Conservation (phyloP, 2,329 filamentous ascomycete genomes). For the Botryotinia narcissicola region DNA sequence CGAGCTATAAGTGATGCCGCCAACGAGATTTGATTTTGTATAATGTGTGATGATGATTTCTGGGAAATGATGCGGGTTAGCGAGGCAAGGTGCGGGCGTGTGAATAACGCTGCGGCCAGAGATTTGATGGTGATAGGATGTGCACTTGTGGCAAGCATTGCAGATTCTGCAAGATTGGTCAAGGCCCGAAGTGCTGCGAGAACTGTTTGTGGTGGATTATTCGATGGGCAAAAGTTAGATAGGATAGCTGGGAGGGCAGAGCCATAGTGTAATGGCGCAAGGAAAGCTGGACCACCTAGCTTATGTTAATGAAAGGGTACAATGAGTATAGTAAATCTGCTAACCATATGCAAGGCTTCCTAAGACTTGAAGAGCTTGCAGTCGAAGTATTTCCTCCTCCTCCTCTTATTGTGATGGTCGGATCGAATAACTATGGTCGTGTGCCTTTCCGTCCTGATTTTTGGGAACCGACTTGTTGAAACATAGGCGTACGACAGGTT, state of each 20-base stretch:
- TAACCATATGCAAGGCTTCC: conserved; percentile 81
- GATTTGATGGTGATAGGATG: conserved; percentile 48
- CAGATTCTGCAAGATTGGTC: conserved; percentile 66
- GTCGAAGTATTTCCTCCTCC: conserved; percentile 66
- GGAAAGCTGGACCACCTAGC: conserved; percentile 74
- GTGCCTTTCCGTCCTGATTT: conserved; percentile 47
- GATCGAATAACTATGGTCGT: conserved; percentile 44
- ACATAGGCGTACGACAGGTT: conserved; percentile 56
- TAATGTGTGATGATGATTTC: conserved; percentile 48
- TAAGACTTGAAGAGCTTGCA: conserved; percentile 82
- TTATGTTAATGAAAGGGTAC: conserved; percentile 22
- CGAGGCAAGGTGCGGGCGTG: conserved; percentile 56
- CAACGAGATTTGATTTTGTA: conserved; percentile 61
- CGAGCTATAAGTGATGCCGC: conserved; percentile 55
- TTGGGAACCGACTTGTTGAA: conserved; percentile 41
- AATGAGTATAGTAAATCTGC: conserved; percentile 30
- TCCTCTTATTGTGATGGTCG: conserved; percentile 55
- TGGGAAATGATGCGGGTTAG: conserved; percentile 65
- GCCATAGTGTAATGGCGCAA: conserved; percentile 69
- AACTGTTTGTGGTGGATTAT: conserved; percentile 64
- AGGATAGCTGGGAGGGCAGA: conserved; percentile 68
- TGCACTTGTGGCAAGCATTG: conserved; percentile 53
- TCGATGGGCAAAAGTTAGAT: conserved; percentile 62
- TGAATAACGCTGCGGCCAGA: conserved; percentile 66
- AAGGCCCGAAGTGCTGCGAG: conserved; percentile 73